A percentile compares a stretch with the other conserved stretches of the same genome.
Conservation (phyloP, 2,329 filamentous ascomycete species). For the Grosmannia huntii region DNA sequence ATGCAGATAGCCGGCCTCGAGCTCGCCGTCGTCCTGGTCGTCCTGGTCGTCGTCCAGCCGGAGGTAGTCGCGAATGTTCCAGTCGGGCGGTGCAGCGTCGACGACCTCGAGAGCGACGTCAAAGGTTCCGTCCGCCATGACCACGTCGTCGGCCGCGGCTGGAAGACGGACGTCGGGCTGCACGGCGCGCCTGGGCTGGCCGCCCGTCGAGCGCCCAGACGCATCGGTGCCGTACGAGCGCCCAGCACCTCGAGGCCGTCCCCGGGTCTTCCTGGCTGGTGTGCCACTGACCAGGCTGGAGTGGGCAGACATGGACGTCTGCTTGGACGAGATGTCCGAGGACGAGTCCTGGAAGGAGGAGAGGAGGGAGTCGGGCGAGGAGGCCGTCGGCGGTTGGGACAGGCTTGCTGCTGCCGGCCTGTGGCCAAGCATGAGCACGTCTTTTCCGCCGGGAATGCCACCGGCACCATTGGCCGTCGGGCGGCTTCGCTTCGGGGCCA, state of each 20-base stretch:
- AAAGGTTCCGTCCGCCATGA: slow-evolving; percentile 21
- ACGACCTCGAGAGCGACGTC: slow-evolving; percentile 5
- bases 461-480: neutral
- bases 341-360: slow-evolving; percentile 33
- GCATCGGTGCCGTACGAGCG: neutral
- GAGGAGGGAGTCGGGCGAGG: slow-evolving; percentile 14
- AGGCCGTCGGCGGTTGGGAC: slow-evolving; percentile 6
- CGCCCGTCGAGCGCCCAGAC: neutral
- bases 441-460: neutral
- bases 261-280: slow-evolving; percentile 11
- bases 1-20: neutral
- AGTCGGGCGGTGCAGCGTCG: slow-evolving; percentile 13
- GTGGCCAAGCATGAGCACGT: slow-evolving; percentile 8
- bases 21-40: slow-evolving; percentile 19
- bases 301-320: slow-evolving; percentile 11
- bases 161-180: neutral
- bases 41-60: slow-evolving; percentile 25
- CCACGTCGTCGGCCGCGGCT: slow-evolving; percentile 18
- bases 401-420: slow-evolving; percentile 6
- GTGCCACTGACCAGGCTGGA: slow-evolving; percentile 26
- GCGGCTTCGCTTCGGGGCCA: neutral
- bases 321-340: slow-evolving; percentile 29
- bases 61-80: slow-evolving; percentile 26
- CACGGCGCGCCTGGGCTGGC: neutral
- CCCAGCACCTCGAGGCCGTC: slow-evolving; percentile 17